Base-by-base conservation (phyloP, 2,329 filamentous ascomycete genomes). In the Didymella keratinophila region DNA sequence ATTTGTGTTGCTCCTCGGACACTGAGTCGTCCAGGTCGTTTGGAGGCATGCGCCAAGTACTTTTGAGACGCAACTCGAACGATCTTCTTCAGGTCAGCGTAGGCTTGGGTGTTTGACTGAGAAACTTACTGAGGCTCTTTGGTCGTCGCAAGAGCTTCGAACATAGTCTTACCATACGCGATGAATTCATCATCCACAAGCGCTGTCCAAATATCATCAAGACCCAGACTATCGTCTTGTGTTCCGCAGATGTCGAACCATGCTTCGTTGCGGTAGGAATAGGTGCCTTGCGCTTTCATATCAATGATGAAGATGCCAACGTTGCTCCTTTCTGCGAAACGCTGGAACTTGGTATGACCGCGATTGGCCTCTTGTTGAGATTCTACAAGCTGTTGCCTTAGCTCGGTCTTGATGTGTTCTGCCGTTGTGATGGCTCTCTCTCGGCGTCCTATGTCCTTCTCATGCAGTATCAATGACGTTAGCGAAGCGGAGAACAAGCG, bases 61-160 rank as follows among this genome's bases (percentile, higher is more conserved):
- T 74, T 25, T 68, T 78, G 14, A 78, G 66, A 10, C 74, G 72
- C n/a, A 79, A 71, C 48, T 80, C 78, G 7, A 78, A 67, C 5
- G 61, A 65, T 25, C 46, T 49, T 9, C 2, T 6, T 3, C 1
- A 2, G 23, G 10, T 48, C 20, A 48, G 45, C 4, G 16, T 23
- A 6, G 14, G 2, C 3, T 7, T 7, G 3, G 3, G 7, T 7
- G 7, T 3, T 25, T 7, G 23, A 3, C 7, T 25, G 23, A 25
- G 23, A 3, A 7, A 7, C 23, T 25, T 25, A 49, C 66, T 69
- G 66, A 18, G 67, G 61, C 34, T 67, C 48, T 34, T 69, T 69
- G 1, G 62, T 68, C 2, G 55, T 47, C 16, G 51, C 32, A 9
- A 70, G 56, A 21, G 39, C 41, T 16, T 56, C 45, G 30, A 69